Evolutionary conservation across 805 yeast species (phyloP).

Genomic region (Zygosaccharomyces gambellarensis): DNA sequence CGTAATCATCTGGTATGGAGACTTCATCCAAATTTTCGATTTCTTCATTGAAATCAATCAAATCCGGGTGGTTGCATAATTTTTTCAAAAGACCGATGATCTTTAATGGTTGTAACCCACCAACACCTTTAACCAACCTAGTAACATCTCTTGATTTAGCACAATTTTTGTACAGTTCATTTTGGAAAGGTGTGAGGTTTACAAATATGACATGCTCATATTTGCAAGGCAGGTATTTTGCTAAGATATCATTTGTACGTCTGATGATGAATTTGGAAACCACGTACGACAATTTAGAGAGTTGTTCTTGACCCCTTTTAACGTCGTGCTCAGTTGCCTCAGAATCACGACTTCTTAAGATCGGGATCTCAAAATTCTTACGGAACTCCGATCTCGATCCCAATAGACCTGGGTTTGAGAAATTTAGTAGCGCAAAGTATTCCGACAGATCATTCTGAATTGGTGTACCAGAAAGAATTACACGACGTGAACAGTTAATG

Average conservation of each 20-base stretch:
- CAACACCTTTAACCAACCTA: constrained; percentile 39
- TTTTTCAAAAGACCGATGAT: constrained; percentile 88
- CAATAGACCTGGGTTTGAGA: constrained; percentile 90
- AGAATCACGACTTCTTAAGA: constrained; percentile 84
- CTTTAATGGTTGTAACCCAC: constrained; percentile 64
- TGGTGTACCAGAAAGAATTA: constrained; percentile 93
- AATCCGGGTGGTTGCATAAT: constrained; percentile 89
- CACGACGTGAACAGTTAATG: constrained; percentile 82
- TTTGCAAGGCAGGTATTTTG: constrained; percentile 91
- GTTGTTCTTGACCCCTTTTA: constrained; percentile 59
- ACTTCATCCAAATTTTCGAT: constrained; percentile 53
- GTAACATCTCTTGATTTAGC: constrained; percentile 74
- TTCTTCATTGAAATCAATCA: constrained; percentile 70
- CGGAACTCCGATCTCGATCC: constrained; percentile 83
- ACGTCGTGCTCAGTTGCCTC: constrained; percentile 79
- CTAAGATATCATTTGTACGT: constrained; percentile 89
- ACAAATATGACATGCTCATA: constrained; percentile 97
- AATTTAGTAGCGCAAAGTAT: constrained; percentile 81
- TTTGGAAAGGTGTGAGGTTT: constrained; percentile 73
- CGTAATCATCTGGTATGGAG: constrained; percentile 67
- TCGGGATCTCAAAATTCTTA: constrained; percentile 74
- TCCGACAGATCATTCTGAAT: constrained; percentile 93
- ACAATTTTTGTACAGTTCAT: constrained; percentile 62
- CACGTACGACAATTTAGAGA: constrained; percentile 62
- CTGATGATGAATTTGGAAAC: constrained; percentile 90